Evolutionary conservation across 2,329 filamentous ascomycete genomes (phyloP).

Genomic region (Sphaerostilbella broomeana): DNA sequence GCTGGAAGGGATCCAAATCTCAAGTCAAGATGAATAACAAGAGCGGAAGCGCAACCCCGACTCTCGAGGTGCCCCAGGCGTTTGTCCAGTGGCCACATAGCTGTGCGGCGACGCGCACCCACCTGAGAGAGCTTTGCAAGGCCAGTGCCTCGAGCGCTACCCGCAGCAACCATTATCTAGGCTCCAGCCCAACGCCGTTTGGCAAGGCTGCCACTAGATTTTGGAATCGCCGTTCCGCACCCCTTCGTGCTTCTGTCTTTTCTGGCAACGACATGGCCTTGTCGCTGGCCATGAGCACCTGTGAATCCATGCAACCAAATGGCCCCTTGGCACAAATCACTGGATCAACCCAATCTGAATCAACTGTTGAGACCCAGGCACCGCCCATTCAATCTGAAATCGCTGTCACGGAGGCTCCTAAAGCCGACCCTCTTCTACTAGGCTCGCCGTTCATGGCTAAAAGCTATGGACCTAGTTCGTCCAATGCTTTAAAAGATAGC

Average conservation of each 20-base stretch:
- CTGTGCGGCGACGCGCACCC: constrained; percentile 53
- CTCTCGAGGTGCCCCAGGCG: constrained; percentile 37
- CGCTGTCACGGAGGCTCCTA: background rate
- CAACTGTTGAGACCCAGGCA: constrained; percentile 13
- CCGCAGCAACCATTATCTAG: constrained; percentile 40
- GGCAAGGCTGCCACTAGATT: constrained; percentile 43
- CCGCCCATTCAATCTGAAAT: background rate
- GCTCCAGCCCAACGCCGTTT: constrained; percentile 51
- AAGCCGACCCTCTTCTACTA: constrained; percentile 26
- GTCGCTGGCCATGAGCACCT: constrained; percentile 56
- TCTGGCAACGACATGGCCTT: constrained; percentile 56
- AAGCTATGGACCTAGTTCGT: constrained; percentile 58
- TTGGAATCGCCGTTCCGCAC: constrained; percentile 43
- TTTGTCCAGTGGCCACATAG: constrained; percentile 60
- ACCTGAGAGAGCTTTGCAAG: constrained; percentile 58
- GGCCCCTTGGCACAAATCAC: constrained; percentile 56
- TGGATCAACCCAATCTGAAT: constrained; percentile 31
- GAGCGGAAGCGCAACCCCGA: constrained; percentile 52
- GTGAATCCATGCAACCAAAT: constrained; percentile 57
- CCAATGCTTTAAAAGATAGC: constrained; percentile 38
- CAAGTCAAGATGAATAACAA: constrained; percentile 29
- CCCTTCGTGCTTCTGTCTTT: constrained; percentile 46
- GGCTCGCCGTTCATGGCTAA: constrained; percentile 51
- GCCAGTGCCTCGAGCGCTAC: constrained; percentile 41
- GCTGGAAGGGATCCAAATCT: constrained; percentile 56